Evolutionary conservation across 148 eudicot species (phyloP).

Genomic region (Salicornia ramosissima): DNA sequence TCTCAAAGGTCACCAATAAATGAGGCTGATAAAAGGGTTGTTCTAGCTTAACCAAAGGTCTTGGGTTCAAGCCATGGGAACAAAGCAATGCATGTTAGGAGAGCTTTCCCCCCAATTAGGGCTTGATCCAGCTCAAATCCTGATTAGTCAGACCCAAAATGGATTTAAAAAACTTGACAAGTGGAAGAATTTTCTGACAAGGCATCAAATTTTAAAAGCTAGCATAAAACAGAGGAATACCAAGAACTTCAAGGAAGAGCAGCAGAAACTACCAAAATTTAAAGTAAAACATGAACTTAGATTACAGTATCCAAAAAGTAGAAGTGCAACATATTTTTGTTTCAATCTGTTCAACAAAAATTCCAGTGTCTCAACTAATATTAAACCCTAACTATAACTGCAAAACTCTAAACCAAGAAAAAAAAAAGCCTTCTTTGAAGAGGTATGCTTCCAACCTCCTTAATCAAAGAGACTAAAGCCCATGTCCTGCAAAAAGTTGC

Average conservation of each 20-base stretch:
- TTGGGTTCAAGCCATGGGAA: too few species aligned
- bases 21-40: too few species aligned
- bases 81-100: too few species aligned
- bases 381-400: conserved; percentile 22
- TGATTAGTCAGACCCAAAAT: too few species aligned
- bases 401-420: conserved; percentile 11
- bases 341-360: conserved; percentile 11
- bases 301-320: conserved; percentile 1
- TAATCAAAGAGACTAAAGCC: conserved; percentile 47
- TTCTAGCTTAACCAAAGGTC: too few species aligned
- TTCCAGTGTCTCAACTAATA: conserved; percentile 11
- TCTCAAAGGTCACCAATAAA: too few species aligned
- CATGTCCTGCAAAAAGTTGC: conserved; percentile 36
- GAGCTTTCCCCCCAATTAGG: too few species aligned
- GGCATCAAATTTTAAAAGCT: too few species aligned
- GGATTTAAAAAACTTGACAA: too few species aligned
- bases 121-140: too few species aligned
- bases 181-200: too few species aligned
- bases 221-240: too few species aligned
- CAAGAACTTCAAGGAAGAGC: not conserved
- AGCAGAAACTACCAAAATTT: not conserved
- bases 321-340: conserved; percentile 16
- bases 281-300: not conserved
- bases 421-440: conserved; percentile 1
- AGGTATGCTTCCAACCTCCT: not conserved